Evolutionary conservation across 2,329 filamentous ascomycete species (phyloP), one percentile per base, ranked within the genome.

Genomic region (Zalaria sp.): DNA sequence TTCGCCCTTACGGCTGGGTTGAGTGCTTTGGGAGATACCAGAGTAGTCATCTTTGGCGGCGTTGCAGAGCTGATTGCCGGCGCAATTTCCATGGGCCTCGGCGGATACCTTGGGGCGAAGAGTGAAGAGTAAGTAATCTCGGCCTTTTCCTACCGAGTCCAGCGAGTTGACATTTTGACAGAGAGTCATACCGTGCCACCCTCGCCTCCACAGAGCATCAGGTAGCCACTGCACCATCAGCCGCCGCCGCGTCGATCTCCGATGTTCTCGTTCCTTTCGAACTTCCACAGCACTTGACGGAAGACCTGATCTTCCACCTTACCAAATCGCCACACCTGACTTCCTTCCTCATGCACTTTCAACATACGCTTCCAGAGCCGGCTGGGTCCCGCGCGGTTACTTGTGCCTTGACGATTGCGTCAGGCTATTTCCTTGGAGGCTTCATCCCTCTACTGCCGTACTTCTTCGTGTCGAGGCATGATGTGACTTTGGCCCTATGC

Each of bases 371-470:
- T 34, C 51, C 60, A 2, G 58, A 61, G 46, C 65, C 65, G 1
- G 61, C 67, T 39, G 43, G 49, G n/a, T 51, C 48, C 3, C 59
- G 64, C 44, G 66, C 66, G 6, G 65, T 60, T 52, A 61, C 60
- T 37, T 79, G 74, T 0, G 81, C 77, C 2, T 48, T 77, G 25
- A 83, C 77, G 5, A 79, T 85, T 51, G 76, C 78, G 0, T 53
- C 76, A 10, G 77, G 78, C 31, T 85, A 85, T 56, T 77, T 84
- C 39, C 57, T 83, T 25, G 81, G 80, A 25, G 80, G 80, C 0
- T 65, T 83, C 41, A 71, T 84, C 10, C 80, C 80, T 10, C 68
- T 84, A 51, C 60, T 81, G 31, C 81, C 81, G 1, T 84, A 84
- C 60, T 79, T 84, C 49, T 65, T 79, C 43, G 63, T 69, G 10